Base-by-base conservation (phyloP, 768 basidiomycete genomes). In the Boletus huronensis region DNA sequence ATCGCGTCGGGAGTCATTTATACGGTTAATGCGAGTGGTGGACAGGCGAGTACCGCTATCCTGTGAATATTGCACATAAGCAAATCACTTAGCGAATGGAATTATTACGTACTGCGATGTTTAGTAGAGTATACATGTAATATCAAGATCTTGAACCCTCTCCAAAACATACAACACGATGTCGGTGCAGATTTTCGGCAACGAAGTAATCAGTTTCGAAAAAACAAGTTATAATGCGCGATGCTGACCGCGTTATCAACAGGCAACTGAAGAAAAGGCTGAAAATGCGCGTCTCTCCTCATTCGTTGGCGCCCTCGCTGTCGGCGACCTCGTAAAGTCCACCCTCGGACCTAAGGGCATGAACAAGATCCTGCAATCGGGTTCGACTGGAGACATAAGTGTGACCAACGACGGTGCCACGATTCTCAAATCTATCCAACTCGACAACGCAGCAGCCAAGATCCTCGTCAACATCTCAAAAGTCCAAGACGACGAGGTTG, bases 381-480 rank as follows among this genome's bases (percentile, higher is more conserved):
- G 73, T 2, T 91, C 93, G 6, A 83, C 88, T 0, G 93, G 93
- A 6, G 90, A 94, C 28, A 90, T 99, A 65, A 97, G 87, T 59
- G 96, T 99, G 46, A 99, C 97, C 11, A 99, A 99, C 73, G 97
- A 99, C 70, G 97, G 97, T 5, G 97, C 97, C 4, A 98, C 97
- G 44, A 99, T 98, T 65, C 82, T 99, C 54, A 98, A 98, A 71
- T 87, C 91, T 45, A 98, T 99, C 65, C 89, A 93, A 64, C 85
- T 99, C 59, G 97, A 99, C 74, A 98, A 99, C 70, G 92, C 97
- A 5, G 96, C 96, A 2, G 97, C 97, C 38, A 99, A 99, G 79
- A 98, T 99, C 70, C 82, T 99, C 51, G 97, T 99, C 64, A 98
- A 99, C 74, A 98, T 99, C 72, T 96, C 94, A 1, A 99, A 99